Evolutionary conservation across 306 rosid genomes (phyloP), one percentile per base, ranked within the genome.

Genomic region (cucumber (Cucumis sativus)): DNA sequence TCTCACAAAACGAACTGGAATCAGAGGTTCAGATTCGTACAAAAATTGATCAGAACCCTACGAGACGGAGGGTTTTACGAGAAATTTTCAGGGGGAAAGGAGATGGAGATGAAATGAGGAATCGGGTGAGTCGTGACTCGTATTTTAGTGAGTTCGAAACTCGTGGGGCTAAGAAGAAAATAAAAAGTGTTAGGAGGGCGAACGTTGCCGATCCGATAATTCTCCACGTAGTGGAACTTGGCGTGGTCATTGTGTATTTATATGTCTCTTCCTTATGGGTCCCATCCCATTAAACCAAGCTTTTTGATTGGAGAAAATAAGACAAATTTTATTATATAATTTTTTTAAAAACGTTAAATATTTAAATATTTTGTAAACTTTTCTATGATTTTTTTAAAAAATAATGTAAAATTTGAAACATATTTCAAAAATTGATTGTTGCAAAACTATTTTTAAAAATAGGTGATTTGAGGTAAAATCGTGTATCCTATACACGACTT

Each of bases 1-100:
- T 51, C 79, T 63, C 57, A 47, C 59, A 59, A 4, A 72, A 72
- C 77, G 10, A 69, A 69, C 75, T 23, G 57, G 56, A 69, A 69
- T 43, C 56, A 16, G 56, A 69, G 75, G 23, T 43, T 12, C 56
- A 69, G n/a, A 45, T 43, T 68, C 56, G 21, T 68, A 11, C 11
- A 20, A 68, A 43, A 21, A 68, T 20, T 21, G 10, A 18, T 68
- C 74, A 45, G 63, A 75, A 58, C 67, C 68, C 55, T 75, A 75
- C 30, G 17, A 57, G n/a, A 18, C 25, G 21, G 76, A 49, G 43
- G 76, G 76, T 71, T 71, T 65, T 23, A 25, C 14, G 23, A 47
- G 5, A 25, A 14, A 7, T 71, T 71, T 16, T 20, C 8, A 39
- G 14, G 60, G 60, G 30, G 30, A 2, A 28, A 7, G 40, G 25